Conservation (phyloP, 1,284 basidiomycete species). For the Anthracocystis walkeri region DNA sequence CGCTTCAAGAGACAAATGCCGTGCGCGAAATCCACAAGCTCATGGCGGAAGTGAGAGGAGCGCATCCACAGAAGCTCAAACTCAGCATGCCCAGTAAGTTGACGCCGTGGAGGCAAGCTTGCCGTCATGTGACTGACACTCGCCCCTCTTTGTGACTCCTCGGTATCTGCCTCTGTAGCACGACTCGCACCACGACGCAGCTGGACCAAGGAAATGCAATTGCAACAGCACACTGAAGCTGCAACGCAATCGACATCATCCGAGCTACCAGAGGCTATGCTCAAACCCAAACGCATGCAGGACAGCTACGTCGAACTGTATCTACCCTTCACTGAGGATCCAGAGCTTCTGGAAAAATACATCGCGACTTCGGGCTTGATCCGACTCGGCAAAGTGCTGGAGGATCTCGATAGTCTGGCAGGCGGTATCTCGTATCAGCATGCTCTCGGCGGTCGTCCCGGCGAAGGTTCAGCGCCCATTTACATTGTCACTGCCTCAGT, state of each 20-base stretch:
- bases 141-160: neutral
- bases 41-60: slow-evolving; percentile 47
- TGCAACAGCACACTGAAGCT: slow-evolving; percentile 11
- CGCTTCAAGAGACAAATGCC: slow-evolving; percentile 51
- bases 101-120: neutral
- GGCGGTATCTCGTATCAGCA: slow-evolving; percentile 68
- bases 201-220: slow-evolving; percentile 54
- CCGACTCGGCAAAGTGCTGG: slow-evolving; percentile 69
- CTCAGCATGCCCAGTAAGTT: slow-evolving; percentile 50
- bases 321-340: slow-evolving; percentile 65
- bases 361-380: slow-evolving; percentile 68
- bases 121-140: neutral
- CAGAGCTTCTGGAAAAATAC: slow-evolving; percentile 66
- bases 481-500: slow-evolving; percentile 71
- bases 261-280: slow-evolving; percentile 38
- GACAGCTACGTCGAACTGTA: slow-evolving; percentile 69
- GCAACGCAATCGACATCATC: slow-evolving; percentile 6
- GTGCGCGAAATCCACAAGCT: slow-evolving; percentile 51
- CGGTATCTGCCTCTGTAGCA: slow-evolving; percentile 2
- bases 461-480: slow-evolving; percentile 58
- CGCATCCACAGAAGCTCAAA: slow-evolving; percentile 47
- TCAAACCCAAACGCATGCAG: slow-evolving; percentile 61
- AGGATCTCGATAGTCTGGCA: slow-evolving; percentile 69
- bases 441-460: slow-evolving; percentile 66
- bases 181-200: slow-evolving; percentile 48